Conservation (phyloP, 108 stramenopile species). For the Pseudonitzschia multiseries region DNA sequence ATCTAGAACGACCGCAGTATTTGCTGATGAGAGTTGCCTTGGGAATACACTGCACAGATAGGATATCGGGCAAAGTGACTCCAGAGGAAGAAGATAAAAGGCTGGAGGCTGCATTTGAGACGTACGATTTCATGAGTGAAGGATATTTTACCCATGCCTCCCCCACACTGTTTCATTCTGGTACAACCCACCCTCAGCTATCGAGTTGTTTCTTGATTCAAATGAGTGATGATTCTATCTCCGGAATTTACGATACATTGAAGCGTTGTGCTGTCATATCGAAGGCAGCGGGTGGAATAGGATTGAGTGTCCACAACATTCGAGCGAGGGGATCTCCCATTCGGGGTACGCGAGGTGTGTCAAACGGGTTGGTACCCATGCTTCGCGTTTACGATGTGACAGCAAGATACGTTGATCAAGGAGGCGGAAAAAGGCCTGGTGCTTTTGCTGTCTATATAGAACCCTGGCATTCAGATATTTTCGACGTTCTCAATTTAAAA, state of each 20-base stretch:
- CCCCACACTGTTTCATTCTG: slow-evolving; percentile 96
- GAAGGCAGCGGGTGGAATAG: slow-evolving; percentile 96
- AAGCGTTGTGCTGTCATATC: slow-evolving; percentile 94
- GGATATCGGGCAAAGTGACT: background rate
- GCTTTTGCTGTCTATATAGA: slow-evolving; percentile 96
- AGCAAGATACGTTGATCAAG: slow-evolving; percentile 96
- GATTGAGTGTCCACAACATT: slow-evolving; percentile 92
- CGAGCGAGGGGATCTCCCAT: slow-evolving; percentile 91
- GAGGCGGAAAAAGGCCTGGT: slow-evolving; percentile 95
- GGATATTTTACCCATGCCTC: slow-evolving; percentile 96
- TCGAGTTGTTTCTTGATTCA: slow-evolving; percentile 93
- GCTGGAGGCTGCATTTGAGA: slow-evolving; percentile 87
- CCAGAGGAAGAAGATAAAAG: slow-evolving; percentile 54
- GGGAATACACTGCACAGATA: slow-evolving; percentile 86
- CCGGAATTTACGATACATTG: slow-evolving; percentile 96
- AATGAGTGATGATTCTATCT: slow-evolving; percentile 96
- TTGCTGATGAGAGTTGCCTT: slow-evolving; percentile 97
- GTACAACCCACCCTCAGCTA: slow-evolving; percentile 94
- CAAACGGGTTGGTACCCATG: slow-evolving; percentile 98
- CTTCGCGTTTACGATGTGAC: slow-evolving; percentile 97
- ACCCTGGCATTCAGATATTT: slow-evolving; percentile 97
- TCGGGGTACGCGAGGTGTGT: slow-evolving; percentile 90
- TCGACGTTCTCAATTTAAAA: slow-evolving; percentile 91
- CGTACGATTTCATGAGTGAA: slow-evolving; percentile 93
- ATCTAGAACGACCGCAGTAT: slow-evolving; percentile 93